Percentiles rank a stretch among this genome's conserved stretches.
phyloP scores from a whole-genome alignment of 2,329 filamentous ascomycete genomes.

The Zymoseptoria ardabiliae region DNA sequence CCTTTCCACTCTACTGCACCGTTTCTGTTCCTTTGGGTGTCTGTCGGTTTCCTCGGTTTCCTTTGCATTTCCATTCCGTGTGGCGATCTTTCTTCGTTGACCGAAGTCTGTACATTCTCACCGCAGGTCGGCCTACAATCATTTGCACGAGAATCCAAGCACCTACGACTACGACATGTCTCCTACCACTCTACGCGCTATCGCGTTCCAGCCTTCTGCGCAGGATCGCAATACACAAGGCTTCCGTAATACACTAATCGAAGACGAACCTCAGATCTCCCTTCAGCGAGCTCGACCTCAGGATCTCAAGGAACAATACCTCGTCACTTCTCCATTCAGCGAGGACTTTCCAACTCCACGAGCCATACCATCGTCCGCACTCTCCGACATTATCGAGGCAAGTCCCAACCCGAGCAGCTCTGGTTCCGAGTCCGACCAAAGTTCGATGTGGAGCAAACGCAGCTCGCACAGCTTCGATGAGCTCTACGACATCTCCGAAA shows the following conservation, averaged over 20 bases:
- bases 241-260: slow-evolving; percentile 58
- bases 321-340: slow-evolving; percentile 38
- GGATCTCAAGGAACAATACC: slow-evolving; percentile 29
- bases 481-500: slow-evolving; percentile 77
- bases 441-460: slow-evolving; percentile 51
- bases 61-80: slow-evolving; percentile 17
- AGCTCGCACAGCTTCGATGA: slow-evolving; percentile 73
- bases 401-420: slow-evolving; percentile 53
- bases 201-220: slow-evolving; percentile 49
- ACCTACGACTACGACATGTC: slow-evolving; percentile 34
- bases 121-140: slow-evolving; percentile 39
- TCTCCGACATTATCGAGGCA: slow-evolving; percentile 34
- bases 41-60: slow-evolving; percentile 16
- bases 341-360: slow-evolving; percentile 54
- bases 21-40: slow-evolving; percentile 15
- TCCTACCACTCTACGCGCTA: slow-evolving; percentile 36
- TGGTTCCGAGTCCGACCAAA: slow-evolving; percentile 34
- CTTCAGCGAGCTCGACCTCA: slow-evolving; percentile 23
- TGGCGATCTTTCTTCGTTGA: slow-evolving; percentile 35
- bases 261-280: slow-evolving; percentile 43
- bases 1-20: slow-evolving; percentile 15
- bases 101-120: slow-evolving; percentile 34
- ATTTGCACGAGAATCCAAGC: slow-evolving; percentile 3
- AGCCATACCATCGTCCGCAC: slow-evolving; percentile 14
- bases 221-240: slow-evolving; percentile 46